Conservation (phyloP, 306 rosid genomes). For the Coriaria nepalensis region DNA sequence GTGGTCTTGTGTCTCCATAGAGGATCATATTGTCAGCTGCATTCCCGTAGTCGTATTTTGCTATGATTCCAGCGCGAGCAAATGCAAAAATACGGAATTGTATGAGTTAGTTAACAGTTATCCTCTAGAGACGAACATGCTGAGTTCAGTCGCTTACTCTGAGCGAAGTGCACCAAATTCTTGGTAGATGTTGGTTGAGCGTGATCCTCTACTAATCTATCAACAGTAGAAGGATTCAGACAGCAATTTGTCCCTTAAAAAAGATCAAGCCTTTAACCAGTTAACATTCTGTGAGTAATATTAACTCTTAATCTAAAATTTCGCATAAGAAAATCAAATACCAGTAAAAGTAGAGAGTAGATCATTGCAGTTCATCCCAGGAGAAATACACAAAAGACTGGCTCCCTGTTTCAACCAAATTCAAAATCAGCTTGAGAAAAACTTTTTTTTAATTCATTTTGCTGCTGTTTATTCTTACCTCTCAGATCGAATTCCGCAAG, state of each 20-base stretch:
- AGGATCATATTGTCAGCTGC: slow-evolving; percentile 34
- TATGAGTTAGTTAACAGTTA: not conserved
- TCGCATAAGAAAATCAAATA: not conserved
- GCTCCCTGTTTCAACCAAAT: slow-evolving; percentile 17
- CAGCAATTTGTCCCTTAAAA: slow-evolving; percentile 63
- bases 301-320: no score
- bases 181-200: slow-evolving; percentile 76
- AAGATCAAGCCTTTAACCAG: no score
- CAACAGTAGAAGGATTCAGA: slow-evolving; percentile 65
- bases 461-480: slow-evolving; percentile 19
- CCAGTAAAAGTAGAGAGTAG: slow-evolving; percentile 48
- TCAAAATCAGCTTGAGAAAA: no score
- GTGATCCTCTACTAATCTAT: slow-evolving; percentile 44
- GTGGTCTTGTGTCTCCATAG: slow-evolving; percentile 48
- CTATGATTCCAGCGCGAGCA: slow-evolving; percentile 40
- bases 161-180: slow-evolving; percentile 79
- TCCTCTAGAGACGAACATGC: no score
- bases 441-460: no score
- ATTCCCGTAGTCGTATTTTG: slow-evolving; percentile 47
- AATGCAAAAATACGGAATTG: slow-evolving; percentile 22
- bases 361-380: slow-evolving; percentile 51
- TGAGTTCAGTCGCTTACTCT: slow-evolving; percentile 26
- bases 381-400: slow-evolving; percentile 33
- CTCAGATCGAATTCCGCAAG: slow-evolving; percentile 61
- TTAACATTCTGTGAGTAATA: no score